phyloP scores from a whole-genome alignment of 2,329 filamentous ascomycete species.

The Botrytis sinoallii region DNA sequence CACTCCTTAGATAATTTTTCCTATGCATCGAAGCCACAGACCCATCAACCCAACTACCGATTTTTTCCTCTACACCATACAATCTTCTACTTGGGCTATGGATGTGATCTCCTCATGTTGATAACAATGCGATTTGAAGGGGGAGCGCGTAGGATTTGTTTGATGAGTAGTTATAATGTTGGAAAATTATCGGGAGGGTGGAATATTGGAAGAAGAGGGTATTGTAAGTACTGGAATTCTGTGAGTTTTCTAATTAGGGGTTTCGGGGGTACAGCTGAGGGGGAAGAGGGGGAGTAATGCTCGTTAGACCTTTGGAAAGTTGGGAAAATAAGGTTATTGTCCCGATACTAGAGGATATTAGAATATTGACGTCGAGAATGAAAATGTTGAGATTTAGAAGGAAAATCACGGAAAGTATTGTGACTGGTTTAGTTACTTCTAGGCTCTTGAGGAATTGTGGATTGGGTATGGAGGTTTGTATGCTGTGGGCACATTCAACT shows the following conservation, averaged over 20 bases:
- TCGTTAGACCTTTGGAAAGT: constrained; percentile 53
- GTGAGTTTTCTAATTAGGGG: constrained; percentile 62
- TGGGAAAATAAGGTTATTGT: constrained; percentile 63
- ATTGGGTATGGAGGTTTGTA: constrained; percentile 47
- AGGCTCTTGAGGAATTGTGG: constrained; percentile 39
- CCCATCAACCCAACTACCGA: constrained; percentile 40
- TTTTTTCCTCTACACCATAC: constrained; percentile 34
- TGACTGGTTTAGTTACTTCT: not conserved
- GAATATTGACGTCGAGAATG: constrained; percentile 49
- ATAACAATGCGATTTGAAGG: constrained; percentile 52
- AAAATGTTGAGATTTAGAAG: not conserved
- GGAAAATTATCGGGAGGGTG: constrained; percentile 40
- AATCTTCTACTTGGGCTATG: constrained; percentile 61
- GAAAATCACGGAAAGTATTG: no score
- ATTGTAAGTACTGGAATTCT: constrained; percentile 67
- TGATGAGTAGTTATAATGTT: not conserved
- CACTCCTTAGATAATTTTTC: constrained; percentile 25
- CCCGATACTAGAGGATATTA: constrained; percentile 60
- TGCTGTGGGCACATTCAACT: constrained; percentile 31
- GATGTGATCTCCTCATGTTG: constrained; percentile 44
- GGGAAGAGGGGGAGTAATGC: constrained; percentile 42
- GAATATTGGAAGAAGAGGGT: constrained; percentile 48
- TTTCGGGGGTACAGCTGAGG: constrained; percentile 49
- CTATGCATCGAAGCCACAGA: constrained; percentile 38
- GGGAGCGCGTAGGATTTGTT: constrained; percentile 54